These are phyloP conservation scores for Saccharomyces hybrid DNA, from an alignment of 1,139 yeast species.

Conservation along the genomic window DNA sequence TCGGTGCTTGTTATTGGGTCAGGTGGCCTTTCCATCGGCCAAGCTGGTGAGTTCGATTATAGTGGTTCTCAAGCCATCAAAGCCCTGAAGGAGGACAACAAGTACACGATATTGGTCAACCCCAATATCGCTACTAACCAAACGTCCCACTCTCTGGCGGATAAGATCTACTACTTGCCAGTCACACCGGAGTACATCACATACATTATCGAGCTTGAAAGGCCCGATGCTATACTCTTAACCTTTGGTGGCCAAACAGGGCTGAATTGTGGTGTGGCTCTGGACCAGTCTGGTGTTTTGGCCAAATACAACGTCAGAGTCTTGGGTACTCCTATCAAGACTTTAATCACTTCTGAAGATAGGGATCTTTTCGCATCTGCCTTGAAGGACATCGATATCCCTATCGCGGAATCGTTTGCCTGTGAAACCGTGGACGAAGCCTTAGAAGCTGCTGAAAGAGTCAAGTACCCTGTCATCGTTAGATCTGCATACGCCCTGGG, in stretches of 20 bases:
- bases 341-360: conserved; percentile 93
- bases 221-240: conserved; percentile 88
- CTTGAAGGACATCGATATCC: conserved; percentile 83
- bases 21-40: conserved; percentile 97
- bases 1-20: conserved; percentile 93
- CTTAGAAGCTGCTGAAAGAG: conserved; percentile 69
- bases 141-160: conserved; percentile 95
- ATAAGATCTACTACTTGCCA: conserved; percentile 89
- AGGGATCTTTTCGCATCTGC: conserved; percentile 95
- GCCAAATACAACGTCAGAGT: conserved; percentile 89
- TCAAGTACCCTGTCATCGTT: conserved; percentile 94
- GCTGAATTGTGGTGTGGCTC: conserved; percentile 87
- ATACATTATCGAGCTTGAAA: conserved; percentile 88
- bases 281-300: conserved; percentile 89
- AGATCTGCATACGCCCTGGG: conserved; percentile 97
- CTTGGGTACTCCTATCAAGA: conserved; percentile 91
- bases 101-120: conserved; percentile 77
- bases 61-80: conserved; percentile 97
- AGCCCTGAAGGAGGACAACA: conserved; percentile 86
- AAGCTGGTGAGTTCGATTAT: conserved; percentile 98
- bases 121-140: conserved; percentile 98
- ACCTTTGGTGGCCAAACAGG: conserved; percentile 99
- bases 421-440: conserved; percentile 93
- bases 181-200: conserved; percentile 95
- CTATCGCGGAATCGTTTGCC: conserved; percentile 94